Base-by-base conservation (phyloP, 495 filamentous ascomycete species). In the Aspergillus heteromorphus region DNA sequence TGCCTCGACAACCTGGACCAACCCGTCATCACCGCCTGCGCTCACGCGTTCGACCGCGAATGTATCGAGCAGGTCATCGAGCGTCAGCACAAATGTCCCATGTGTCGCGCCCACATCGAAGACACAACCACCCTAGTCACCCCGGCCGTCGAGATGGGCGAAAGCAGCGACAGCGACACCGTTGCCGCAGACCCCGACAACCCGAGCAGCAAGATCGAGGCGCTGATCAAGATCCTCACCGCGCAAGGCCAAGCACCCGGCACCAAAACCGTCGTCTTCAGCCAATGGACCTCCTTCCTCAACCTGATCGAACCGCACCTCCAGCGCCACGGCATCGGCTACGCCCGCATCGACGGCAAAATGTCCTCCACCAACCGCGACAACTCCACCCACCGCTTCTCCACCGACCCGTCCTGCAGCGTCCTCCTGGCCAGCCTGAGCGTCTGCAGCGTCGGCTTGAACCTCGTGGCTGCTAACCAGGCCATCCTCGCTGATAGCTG, bases 251-350 rank as follows among this genome's bases (percentile, higher is more conserved):
- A 82, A 56, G 84, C 87, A 16, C 71, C 83, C 0, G 77, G 73
- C 7, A 89, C 83, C 38, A 97, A 97, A 65, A 87, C 89, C 3
- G 83, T 97, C 49, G 80, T 96, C 30, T 97, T 97, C 74, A 89
- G 85, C 10, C 91, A 96, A 64, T 97, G 92, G 92, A 96, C 92
- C 0, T 86, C 82, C 4, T 96, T 95, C 74, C 77, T 97, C 1
- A 79, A 88, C 45, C 79, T 96, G 49, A 80, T 96, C 38, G 82
- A 90, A 61, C 74, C 78, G 0, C 83, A 93, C 52, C 77, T 97
- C 8, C 62, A 77, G 16, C 74, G 80, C 14, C 72, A 76, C 8
- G 78, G 79, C 0, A 81, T 88, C 64, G 81, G 71, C 16, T 92
- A 83, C 68, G 79, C 79, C 16, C 85, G 92, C 36, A 85, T 97